Evolutionary conservation across 805 yeast species (phyloP).

Genomic region (Cyberlindnera meyerae): DNA sequence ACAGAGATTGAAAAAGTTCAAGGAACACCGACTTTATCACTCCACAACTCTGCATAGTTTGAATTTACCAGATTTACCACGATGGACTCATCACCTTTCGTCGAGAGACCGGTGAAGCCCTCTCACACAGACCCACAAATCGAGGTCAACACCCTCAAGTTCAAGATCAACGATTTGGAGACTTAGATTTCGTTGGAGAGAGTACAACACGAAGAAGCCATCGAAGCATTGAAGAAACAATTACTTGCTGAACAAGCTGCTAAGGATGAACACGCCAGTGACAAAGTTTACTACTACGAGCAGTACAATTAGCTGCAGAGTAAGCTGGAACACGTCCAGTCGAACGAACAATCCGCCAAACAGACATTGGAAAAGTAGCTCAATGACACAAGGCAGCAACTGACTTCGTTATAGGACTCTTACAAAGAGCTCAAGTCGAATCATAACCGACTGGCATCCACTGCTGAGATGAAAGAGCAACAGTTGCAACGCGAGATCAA

Average conservation of each 20-base stretch:
- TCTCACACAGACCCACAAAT: conserved; percentile 3
- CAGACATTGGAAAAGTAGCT: conserved; percentile 20
- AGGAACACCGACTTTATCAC: too few species aligned
- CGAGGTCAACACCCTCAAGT: conserved; percentile 30
- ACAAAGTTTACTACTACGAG: conserved; percentile 33
- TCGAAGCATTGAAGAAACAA: conserved; percentile 27
- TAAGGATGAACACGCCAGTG: conserved; percentile 22
- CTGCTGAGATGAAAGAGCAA: neutral
- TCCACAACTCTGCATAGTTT: too few species aligned
- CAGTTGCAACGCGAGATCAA: conserved; percentile 6
- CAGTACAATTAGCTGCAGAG: conserved; percentile 28
- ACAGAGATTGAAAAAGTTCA: too few species aligned
- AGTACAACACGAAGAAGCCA: conserved; percentile 27
- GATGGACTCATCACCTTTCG: conserved; percentile 32
- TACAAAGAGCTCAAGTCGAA: conserved; percentile 7
- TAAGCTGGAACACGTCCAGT: conserved; percentile 25
- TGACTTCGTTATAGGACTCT: conserved; percentile 12
- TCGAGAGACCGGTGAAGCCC: conserved; percentile 28
- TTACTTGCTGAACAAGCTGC: conserved; percentile 17
- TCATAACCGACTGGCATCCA: neutral
- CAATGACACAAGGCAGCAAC: conserved; percentile 15
- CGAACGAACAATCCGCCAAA: conserved; percentile 21
- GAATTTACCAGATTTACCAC: too few species aligned
- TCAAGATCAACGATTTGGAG: conserved; percentile 32
- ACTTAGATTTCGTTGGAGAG: conserved; percentile 35